A percentile compares a stretch with the other conserved stretches of the same genome.
These are phyloP conservation scores for Aspergillus glaucus DNA, from an alignment of 2,329 filamentous ascomycete genomes.

Conservation along the genomic window DNA sequence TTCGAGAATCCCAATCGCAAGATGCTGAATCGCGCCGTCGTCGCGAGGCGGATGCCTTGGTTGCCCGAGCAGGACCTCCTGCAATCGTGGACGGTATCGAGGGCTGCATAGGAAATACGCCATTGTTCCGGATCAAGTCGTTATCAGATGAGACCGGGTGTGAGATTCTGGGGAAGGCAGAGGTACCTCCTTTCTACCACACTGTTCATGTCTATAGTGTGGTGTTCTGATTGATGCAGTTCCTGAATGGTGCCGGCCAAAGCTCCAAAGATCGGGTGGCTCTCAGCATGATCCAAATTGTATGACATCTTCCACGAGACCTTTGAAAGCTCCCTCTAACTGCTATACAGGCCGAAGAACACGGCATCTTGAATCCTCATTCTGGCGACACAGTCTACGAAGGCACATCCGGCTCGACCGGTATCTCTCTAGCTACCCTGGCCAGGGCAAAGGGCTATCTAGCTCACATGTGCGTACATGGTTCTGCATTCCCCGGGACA, in stretches of 20 bases:
- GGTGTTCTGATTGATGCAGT: constrained; percentile 37
- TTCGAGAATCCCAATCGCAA: constrained; percentile 17
- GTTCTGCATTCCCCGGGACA: neutral
- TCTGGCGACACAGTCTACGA: constrained; percentile 95
- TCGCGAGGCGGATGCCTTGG: constrained; percentile 10
- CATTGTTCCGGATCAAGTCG: constrained; percentile 76
- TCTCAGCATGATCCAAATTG: constrained; percentile 72
- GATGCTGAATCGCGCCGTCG: constrained; percentile 29
- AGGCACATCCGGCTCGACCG: constrained; percentile 92
- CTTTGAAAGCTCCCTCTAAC: constrained; percentile 4
- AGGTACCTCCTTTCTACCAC: constrained; percentile 43
- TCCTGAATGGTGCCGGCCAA: constrained; percentile 88
- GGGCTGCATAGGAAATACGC: constrained; percentile 88
- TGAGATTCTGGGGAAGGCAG: constrained; percentile 85
- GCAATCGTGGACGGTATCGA: constrained; percentile 72
- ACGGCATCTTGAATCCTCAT: constrained; percentile 67
- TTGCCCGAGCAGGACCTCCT: constrained; percentile 29
- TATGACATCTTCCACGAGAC: constrained; percentile 18
- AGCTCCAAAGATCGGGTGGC: constrained; percentile 95
- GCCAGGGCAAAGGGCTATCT: constrained; percentile 83
- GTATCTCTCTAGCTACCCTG: constrained; percentile 86
- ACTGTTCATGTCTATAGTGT: neutral
- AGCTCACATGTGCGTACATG: constrained; percentile 65
- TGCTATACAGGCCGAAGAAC: constrained; percentile 60
- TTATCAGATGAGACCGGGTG: constrained; percentile 83